phyloP scores from a whole-genome alignment of 2,329 filamentous ascomycete species.

The Verticillium klebahnii region DNA sequence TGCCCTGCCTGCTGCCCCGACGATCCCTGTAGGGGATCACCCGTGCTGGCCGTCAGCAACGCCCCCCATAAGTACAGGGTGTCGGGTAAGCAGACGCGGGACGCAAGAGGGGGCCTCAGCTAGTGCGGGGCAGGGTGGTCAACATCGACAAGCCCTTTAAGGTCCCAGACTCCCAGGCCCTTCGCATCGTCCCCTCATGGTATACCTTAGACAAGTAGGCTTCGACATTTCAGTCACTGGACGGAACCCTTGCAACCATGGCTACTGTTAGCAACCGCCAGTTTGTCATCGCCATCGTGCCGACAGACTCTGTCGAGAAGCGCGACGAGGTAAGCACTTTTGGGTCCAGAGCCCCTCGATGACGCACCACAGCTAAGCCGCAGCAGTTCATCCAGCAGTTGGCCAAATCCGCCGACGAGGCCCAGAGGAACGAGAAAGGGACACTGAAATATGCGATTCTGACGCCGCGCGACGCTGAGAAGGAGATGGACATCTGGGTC shows the following conservation, averaged over 20 bases:
- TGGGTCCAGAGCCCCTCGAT: no score
- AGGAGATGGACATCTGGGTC: constrained; percentile 19
- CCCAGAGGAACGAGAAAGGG: constrained; percentile 15
- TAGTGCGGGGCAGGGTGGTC: background rate
- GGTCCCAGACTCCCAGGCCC: background rate
- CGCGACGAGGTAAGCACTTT: constrained; percentile 4
- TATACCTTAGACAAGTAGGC: no score
- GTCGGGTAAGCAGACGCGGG: background rate
- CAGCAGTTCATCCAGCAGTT: constrained; percentile 14
- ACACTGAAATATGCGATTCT: constrained; percentile 18
- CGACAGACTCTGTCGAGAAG: background rate
- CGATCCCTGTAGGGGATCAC: no score
- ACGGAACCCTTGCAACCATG: background rate
- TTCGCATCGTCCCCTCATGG: no score
- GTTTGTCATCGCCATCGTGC: constrained; percentile 6
- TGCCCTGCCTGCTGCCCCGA: no score
- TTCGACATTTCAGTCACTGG: no score
- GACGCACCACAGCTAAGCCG: background rate
- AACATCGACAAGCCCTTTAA: background rate
- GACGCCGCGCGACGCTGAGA: constrained; percentile 16
- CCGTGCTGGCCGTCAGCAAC: no score
- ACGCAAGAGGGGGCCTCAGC: background rate
- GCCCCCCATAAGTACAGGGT: no score
- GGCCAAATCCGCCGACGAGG: constrained; percentile 5
- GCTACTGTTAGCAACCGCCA: background rate